These are phyloP conservation scores for Cyberlindnera petersonii DNA, from an alignment of 805 yeast species.

Conservation along the genomic window DNA sequence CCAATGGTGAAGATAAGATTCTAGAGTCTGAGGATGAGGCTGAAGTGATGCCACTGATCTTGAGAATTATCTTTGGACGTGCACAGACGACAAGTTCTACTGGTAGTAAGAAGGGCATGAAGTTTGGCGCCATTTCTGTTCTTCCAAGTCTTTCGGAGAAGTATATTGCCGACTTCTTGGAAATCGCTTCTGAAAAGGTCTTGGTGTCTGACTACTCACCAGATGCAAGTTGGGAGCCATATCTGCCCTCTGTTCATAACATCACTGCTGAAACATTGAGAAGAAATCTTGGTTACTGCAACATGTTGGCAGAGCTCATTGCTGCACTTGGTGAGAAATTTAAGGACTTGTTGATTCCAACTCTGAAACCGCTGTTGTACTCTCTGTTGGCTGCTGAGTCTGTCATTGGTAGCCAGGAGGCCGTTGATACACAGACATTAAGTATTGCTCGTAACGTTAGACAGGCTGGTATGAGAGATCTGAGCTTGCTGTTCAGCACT, in stretches of 20 bases:
- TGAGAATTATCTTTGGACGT: conserved; percentile 82
- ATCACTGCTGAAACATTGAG: conserved; percentile 37
- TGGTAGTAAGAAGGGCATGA: conserved; percentile 69
- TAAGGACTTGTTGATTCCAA: conserved; percentile 36
- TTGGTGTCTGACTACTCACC: conserved; percentile 24
- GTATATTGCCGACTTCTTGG: conserved; percentile 56
- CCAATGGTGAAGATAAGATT: conserved; percentile 44
- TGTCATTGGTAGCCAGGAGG: conserved; percentile 25
- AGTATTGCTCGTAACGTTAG: conserved; percentile 54
- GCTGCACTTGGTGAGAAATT: conserved; percentile 56
- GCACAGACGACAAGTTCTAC: conserved; percentile 67
- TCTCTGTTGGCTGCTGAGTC: conserved; percentile 51
- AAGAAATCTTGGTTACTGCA: conserved; percentile 60
- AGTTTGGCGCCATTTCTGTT: conserved; percentile 62
- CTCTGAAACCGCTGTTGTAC: conserved; percentile 34
- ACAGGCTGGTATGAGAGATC: conserved; percentile 61
- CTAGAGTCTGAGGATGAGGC: conserved; percentile 60
- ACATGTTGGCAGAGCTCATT: conserved; percentile 53
- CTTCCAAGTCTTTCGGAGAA: conserved; percentile 52
- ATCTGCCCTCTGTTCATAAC: conserved; percentile 20
- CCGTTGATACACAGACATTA: conserved; percentile 22
- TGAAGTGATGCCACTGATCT: conserved; percentile 62
- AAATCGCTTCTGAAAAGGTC: conserved; percentile 56
- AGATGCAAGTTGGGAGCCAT: conserved; percentile 16
- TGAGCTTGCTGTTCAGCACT: conserved; percentile 51